Evolutionary conservation across 2,329 filamentous ascomycete species (phyloP).

Genomic region (Hypoxylon sp.): DNA sequence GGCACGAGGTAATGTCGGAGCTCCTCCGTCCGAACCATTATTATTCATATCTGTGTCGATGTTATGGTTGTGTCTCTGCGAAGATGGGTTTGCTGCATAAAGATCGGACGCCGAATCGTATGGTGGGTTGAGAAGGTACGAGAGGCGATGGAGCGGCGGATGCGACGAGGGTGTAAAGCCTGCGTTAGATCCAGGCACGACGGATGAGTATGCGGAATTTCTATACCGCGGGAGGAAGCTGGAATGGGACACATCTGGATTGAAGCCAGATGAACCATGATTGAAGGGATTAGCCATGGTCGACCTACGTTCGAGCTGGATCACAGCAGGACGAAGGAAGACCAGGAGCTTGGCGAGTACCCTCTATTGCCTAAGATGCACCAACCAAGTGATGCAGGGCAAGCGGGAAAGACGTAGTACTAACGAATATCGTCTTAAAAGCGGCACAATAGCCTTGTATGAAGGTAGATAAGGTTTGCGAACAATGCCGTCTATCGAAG

Average conservation of each 20-base stretch:
- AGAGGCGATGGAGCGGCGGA: slow-evolving; percentile 61
- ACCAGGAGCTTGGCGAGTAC: slow-evolving; percentile 25
- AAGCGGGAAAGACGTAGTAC: slow-evolving; percentile 7
- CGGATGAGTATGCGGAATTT: slow-evolving; percentile 60
- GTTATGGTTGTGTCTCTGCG: slow-evolving; percentile 48
- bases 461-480: slow-evolving; percentile 7
- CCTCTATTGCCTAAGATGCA: slow-evolving; percentile 21
- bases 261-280: slow-evolving; percentile 55
- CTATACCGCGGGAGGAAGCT: slow-evolving; percentile 55
- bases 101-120: slow-evolving; percentile 57
- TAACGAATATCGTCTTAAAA: background rate
- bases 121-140: slow-evolving; percentile 69
- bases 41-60: slow-evolving; percentile 57
- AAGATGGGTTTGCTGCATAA: slow-evolving; percentile 50
- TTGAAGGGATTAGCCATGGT: slow-evolving; percentile 63
- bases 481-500: slow-evolving; percentile 16
- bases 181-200: slow-evolving; percentile 57
- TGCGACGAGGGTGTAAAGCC: slow-evolving; percentile 50
- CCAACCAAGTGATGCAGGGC: slow-evolving; percentile 26
- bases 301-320: slow-evolving; percentile 40
- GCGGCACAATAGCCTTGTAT: background rate
- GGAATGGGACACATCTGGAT: slow-evolving; percentile 54
- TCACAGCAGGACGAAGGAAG: slow-evolving; percentile 24
- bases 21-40: slow-evolving; percentile 48
- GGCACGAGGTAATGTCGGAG: slow-evolving; percentile 49